Percentiles rank a stretch among this genome's conserved stretches.
These are phyloP conservation scores for Paramyrothecium roridum DNA, from an alignment of 2,329 filamentous ascomycete genomes.

Conservation along the genomic window DNA sequence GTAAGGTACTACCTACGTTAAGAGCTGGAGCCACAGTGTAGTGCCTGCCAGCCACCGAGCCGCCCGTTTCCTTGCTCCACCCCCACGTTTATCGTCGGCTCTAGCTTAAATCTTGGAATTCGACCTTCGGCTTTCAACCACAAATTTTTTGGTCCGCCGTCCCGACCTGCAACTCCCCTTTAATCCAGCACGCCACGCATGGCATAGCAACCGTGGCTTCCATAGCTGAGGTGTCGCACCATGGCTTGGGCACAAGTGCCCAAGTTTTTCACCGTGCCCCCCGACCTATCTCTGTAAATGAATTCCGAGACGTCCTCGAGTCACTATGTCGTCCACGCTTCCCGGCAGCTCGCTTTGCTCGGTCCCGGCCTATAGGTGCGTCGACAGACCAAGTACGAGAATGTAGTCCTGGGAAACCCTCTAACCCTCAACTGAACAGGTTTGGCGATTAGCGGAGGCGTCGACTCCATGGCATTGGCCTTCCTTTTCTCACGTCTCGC, in stretches of 20 bases:
- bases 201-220: conserved; percentile 13
- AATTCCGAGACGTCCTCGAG: conserved; percentile 45
- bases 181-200: neutral
- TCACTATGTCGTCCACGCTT: conserved; percentile 49
- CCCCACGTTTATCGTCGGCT: too few species aligned
- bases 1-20: too few species aligned
- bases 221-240: conserved; percentile 8
- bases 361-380: conserved; percentile 40
- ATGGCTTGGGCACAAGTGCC: conserved; percentile 31
- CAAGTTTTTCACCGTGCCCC: conserved; percentile 32
- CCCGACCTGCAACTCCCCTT: neutral
- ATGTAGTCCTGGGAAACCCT: neutral
- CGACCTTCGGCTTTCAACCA: too few species aligned
- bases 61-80: too few species aligned
- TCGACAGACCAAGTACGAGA: neutral
- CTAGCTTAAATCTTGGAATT: too few species aligned
- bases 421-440: conserved; percentile 36
- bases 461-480: conserved; percentile 96
- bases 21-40: too few species aligned
- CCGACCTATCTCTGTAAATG: conserved; percentile 31
- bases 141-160: neutral
- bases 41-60: too few species aligned
- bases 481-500: conserved; percentile 59
- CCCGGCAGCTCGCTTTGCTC: conserved; percentile 30
- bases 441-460: conserved; percentile 85